Base-by-base conservation (phyloP, 2,329 filamentous ascomycete genomes). In the Arthroderma sp. region DNA sequence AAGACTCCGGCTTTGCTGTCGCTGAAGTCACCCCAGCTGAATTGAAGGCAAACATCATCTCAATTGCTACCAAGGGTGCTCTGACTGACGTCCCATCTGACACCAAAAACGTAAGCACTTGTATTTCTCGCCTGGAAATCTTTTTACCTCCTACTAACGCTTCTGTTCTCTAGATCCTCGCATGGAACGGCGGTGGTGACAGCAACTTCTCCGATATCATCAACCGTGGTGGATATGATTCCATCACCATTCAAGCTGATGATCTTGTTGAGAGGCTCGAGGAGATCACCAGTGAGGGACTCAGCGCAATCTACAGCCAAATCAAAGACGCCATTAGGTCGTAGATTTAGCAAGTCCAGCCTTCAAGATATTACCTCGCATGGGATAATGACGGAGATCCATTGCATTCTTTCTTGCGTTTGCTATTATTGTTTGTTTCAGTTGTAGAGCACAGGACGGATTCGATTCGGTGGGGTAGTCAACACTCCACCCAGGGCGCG, bases 111-210 rank as follows among this genome's bases (percentile, higher is more conserved):
- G 70, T 74, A 67, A 68, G 71, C 67, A 38, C 33, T 43, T 7
- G 8, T 32, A 36, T 3, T 11, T n/a, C 34, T 11, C 11, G 29
- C 10, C 31, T 38, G 15, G 15, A 22, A 42, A 22, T 8, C 39
- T 11, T 4, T 33, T 46, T 11, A 38, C 34, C 36, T 44, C 45
- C 56, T 64, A 57, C 62, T 52, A 52, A 37, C 10, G 32, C 11
- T 38, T 38, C 4, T 22, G 10, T 22, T 29, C 47, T 47, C 4
- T 53, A 74, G 71, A 74, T 94, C 61, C 86, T 98, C 51, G 89
- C 89, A 66, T 98, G 88, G 89, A 98, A 98, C 78, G 91, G 93
- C 63, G 93, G 87, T 70, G 91, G 91, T 61, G 83, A 78, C 62
- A 80, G 76, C 71, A 94, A 98, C 82, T 95, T 85, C 78, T 76